Evolutionary conservation across 257 asterid genomes (phyloP).

Genomic region (Rauvolfia tetraphylla): DNA sequence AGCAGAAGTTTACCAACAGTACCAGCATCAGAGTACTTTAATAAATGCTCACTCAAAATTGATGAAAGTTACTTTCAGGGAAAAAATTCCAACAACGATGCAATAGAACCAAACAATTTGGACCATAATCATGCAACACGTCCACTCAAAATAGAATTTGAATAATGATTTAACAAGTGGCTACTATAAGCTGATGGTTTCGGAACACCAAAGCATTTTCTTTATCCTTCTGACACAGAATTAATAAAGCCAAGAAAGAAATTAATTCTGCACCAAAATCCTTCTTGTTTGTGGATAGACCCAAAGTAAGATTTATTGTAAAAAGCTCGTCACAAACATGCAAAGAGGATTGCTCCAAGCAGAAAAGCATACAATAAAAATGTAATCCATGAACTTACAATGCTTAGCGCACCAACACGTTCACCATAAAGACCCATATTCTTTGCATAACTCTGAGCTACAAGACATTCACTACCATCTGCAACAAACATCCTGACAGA

Average conservation of each 20-base stretch:
- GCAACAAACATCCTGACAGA: conserved; percentile 77
- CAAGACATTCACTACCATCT: conserved; percentile 92
- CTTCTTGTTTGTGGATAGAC: too few relatives aligned
- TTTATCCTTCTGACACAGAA: neutral
- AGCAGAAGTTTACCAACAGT: neutral
- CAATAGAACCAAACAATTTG: neutral
- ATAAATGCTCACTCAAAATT: neutral
- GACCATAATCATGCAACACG: neutral
- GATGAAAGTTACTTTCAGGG: neutral
- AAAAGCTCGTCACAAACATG: neutral
- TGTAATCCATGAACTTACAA: conserved; percentile 49
- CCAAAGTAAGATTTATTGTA: neutral
- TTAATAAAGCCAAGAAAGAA: neutral
- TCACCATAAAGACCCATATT: conserved; percentile 99
- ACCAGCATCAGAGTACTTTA: neutral
- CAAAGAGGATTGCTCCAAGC: neutral
- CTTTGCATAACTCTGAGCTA: conserved; percentile 97
- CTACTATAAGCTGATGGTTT: too few relatives aligned
- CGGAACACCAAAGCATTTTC: neutral
- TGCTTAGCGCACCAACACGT: conserved; percentile 97
- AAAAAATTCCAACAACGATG: neutral
- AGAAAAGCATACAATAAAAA: neutral
- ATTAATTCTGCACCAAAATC: too few relatives aligned
- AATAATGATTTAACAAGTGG: neutral
- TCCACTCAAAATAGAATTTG: too few relatives aligned